Percentiles rank a stretch among this genome's conserved stretches.
phyloP scores from a whole-genome alignment of 169 alveolate genomes.

The Cryptosporidium ryanae region DNA sequence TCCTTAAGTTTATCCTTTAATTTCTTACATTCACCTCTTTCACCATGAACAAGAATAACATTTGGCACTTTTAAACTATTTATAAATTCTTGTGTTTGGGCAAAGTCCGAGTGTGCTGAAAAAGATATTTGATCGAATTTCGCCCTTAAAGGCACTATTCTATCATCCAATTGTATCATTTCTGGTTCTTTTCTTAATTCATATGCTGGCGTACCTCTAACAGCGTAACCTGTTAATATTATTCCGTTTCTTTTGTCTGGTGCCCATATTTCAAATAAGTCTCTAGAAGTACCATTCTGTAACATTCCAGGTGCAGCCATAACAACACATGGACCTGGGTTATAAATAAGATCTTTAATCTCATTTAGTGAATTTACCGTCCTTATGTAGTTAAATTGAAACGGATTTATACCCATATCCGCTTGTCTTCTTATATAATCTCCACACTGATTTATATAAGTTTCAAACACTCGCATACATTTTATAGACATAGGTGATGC shows the following conservation, averaged over 20 bases:
- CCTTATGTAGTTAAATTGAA: constrained; percentile 89
- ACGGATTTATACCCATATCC: constrained; percentile 90
- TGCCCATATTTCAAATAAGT: constrained; percentile 95
- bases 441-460: constrained; percentile 95
- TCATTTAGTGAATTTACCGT: constrained; percentile 72
- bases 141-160: constrained; percentile 80
- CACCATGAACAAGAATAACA: constrained; percentile 97
- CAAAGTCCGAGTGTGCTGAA: constrained; percentile 96
- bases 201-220: constrained; percentile 97
- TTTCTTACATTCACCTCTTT: constrained; percentile 88
- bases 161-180: constrained; percentile 85
- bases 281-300: constrained; percentile 95
- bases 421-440: constrained; percentile 88
- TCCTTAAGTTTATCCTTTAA: constrained; percentile 83
- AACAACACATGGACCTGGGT: constrained; percentile 92
- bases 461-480: constrained; percentile 93
- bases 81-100: constrained; percentile 93
- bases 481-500: constrained; percentile 95
- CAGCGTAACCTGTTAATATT: constrained; percentile 97
- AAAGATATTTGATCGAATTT: constrained; percentile 91
- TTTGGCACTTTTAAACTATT: constrained; percentile 91
- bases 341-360: constrained; percentile 75
- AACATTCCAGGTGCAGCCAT: constrained; percentile 99
- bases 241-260: constrained; percentile 93
- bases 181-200: constrained; percentile 93